These are phyloP conservation scores for Lactarius quietus DNA, from an alignment of 768 basidiomycete species.

Conservation along the genomic window DNA sequence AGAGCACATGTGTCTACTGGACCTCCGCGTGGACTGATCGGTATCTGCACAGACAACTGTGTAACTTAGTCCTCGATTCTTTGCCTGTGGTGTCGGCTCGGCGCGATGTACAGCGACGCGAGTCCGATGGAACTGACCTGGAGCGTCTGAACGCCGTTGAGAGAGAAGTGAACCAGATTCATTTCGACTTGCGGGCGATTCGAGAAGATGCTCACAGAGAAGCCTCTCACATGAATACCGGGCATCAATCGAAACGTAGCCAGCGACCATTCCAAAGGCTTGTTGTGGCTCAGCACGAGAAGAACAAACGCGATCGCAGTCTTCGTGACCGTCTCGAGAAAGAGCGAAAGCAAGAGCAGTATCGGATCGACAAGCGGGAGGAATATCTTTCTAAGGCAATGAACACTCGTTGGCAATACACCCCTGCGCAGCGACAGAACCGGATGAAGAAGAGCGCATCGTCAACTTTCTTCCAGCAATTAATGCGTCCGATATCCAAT, in stretches of 20 bases:
- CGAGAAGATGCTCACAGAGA: conserved; percentile 75
- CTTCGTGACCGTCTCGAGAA: conserved; percentile 65
- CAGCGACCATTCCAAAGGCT: conserved; percentile 65
- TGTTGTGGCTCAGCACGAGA: conserved; percentile 68
- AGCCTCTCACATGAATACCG: conserved; percentile 44
- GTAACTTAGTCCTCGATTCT: conserved; percentile 57
- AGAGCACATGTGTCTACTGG: conserved; percentile 21
- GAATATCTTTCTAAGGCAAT: conserved; percentile 74
- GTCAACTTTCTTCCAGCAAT: conserved; percentile 71
- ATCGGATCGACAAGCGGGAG: conserved; percentile 66
- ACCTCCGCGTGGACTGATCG: conserved; percentile 21
- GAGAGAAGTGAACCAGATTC: conserved; percentile 54
- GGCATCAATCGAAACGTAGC: conserved; percentile 49
- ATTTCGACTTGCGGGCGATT: conserved; percentile 69
- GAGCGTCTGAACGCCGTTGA: conserved; percentile 76
- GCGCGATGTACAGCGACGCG: conserved; percentile 48
- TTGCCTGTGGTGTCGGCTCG: conserved; percentile 42
- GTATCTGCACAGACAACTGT: conserved; percentile 51
- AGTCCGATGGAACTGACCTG: conserved; percentile 61
- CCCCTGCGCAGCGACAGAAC: conserved; percentile 61
- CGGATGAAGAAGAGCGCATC: conserved; percentile 88
- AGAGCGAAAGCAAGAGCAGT: conserved; percentile 74
- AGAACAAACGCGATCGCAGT: conserved; percentile 72
- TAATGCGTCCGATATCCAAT: conserved; percentile 87
- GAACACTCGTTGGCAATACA: conserved; percentile 49